Evolutionary conservation across 2,329 filamentous ascomycete genomes (phyloP), one percentile per base, ranked within the genome.

Genomic region (Botryotinia convoluta): DNA sequence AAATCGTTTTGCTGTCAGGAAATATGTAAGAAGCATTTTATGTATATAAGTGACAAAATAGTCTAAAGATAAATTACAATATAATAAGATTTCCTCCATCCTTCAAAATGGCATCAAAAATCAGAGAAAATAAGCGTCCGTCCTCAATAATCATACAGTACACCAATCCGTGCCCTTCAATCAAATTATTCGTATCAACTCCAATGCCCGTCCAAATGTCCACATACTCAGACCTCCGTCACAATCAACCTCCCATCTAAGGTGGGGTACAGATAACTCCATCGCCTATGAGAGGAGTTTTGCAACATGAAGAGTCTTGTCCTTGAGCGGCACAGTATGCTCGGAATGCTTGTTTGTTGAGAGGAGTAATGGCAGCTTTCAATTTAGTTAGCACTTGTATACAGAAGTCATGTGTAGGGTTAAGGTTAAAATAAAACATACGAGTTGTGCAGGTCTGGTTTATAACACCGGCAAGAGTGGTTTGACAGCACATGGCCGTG

Each of bases 401-500:
- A 35, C 29, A 44, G 3, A 72, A n/a, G 26, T 51, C 20, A n/a
- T 20, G 18, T 39, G 63, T 26, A 20, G 16, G 35, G 7, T 22
- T 0, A 29, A 54, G 5, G 26, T 16, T n/a, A 54, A 14, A 3
- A n/a, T 54, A 7, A 57, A 32, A 83, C 87, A 77, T 83, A 89
- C 88, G 87, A 74, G 82, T 79, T n/a, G 78, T 81, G 80, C 89
- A 91, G 83, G 91, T 83, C 37, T 90, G 82, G 79, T 88, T 82
- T 3, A 85, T 87, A 73, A 90, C 75, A 74, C 87, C 85, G 59
- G 90, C 85, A 51, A 91, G 84, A 76, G 90, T 87, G 37, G 88
- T 89, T 26, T 88, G 86, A 79, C 89, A 91, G 84, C 89, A 91
- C 76, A 87, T 85, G 6, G 86, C 78, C 48, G 78, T 83, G 76